Base-by-base conservation (phyloP, 176 grass and related monocot genomes). In the Musa troglodytarum region DNA sequence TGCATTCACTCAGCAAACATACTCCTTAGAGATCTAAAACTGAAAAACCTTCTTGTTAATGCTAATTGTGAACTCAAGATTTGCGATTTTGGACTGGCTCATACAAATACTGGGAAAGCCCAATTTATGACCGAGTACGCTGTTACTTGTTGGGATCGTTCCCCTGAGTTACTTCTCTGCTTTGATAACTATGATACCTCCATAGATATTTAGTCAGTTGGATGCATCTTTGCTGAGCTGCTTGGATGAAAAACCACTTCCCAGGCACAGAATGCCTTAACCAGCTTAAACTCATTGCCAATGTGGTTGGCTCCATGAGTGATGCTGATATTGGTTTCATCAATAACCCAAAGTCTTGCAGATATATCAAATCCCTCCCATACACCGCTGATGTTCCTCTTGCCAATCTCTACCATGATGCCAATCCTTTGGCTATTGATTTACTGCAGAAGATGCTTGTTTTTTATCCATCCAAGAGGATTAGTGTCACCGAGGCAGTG, bases 171-270 rank as follows among this genome's bases (percentile, higher is more conserved):
- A 49, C 83, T 85, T 21, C 63, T 85, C 13, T 85, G 83, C 63
- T 85, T 78, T 63, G 83, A 81, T 29, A 75, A 81, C 25, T 85
- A 85, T 25, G 78, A 71, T 29, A 85, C 78, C 8, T 80, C 83
- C 24, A 81, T 85, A 22, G 83, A 85, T 76, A 73, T 85, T 57
- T 85, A 77, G 78, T 85, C 83, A 0, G 78, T 85, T 3, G 78
- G 78, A 20, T 85, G 83, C 22, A 81, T 85, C 23, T 81, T 85
- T 76, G 83, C 83, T 12, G 78, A 85, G 72, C 50, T 85, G 8
- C 83, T 85, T 63, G 83, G 83, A 43, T 78, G 83, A 61, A 85
- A 81, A 29, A 65, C 83, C 81, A 81, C 73, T 85, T 85, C 49
- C 83, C 78, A 53, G 83, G 78, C 11, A 55, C 65, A 1, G 78